These are phyloP conservation scores for Hanseniaspora meyeri DNA, from an alignment of 805 yeast genomes.

Conservation along the genomic window DNA sequence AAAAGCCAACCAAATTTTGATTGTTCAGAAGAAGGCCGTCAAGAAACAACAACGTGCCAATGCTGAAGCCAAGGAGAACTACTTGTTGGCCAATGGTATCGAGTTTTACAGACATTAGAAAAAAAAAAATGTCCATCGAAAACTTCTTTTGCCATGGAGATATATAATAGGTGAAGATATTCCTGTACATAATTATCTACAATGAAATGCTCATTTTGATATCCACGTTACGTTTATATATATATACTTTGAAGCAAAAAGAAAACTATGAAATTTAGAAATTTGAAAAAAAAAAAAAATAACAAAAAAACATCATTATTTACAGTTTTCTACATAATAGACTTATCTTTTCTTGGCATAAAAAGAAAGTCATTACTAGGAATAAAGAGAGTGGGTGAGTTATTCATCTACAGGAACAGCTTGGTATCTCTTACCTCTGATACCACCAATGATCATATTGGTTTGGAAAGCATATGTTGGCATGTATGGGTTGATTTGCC, in stretches of 20 bases:
- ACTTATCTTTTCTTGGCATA: too few species aligned
- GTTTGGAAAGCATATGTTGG: slow-evolving; percentile 91
- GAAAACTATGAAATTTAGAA: background rate
- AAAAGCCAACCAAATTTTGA: slow-evolving; percentile 76
- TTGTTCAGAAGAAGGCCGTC: slow-evolving; percentile 48
- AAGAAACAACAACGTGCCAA: slow-evolving; percentile 16
- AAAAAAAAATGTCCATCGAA: background rate
- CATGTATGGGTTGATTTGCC: slow-evolving; percentile 84
- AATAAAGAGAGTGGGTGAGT: background rate
- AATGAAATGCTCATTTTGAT: too few species aligned
- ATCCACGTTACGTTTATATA: background rate
- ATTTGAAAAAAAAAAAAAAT: background rate
- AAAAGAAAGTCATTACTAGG: too few species aligned
- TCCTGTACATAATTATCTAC: background rate
- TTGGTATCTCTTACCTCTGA: slow-evolving; percentile 94
- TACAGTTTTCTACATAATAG: background rate
- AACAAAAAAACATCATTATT: background rate
- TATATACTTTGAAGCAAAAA: background rate
- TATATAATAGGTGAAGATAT: background rate
- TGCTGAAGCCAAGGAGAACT: slow-evolving; percentile 6
- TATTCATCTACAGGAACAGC: slow-evolving; percentile 37
- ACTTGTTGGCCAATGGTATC: slow-evolving; percentile 5
- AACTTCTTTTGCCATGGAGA: too few species aligned
- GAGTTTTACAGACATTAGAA: slow-evolving; percentile 9
- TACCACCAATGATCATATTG: slow-evolving; percentile 78